A percentile compares a stretch with the other conserved stretches of the same genome.
phyloP scores from a whole-genome alignment of 441 rosid species.

The Hura crepitans region DNA sequence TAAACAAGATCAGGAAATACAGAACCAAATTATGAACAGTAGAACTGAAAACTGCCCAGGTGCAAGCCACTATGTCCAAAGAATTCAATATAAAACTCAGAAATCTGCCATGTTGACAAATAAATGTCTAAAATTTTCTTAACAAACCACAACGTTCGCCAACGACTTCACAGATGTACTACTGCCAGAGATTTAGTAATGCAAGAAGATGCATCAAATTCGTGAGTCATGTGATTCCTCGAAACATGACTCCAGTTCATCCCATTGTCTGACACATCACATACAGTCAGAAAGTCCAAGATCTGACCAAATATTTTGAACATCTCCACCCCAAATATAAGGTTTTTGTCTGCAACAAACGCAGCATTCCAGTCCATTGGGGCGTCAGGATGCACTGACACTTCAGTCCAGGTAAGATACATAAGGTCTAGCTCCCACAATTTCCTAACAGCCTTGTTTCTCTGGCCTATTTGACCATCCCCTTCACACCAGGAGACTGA shows the following conservation, averaged over 20 bases:
- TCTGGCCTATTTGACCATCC: conserved; percentile 84
- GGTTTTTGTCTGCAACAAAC: conserved; percentile 64
- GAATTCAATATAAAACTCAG: conserved; percentile 29
- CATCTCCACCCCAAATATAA: conserved; percentile 88
- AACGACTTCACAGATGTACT: conserved; percentile 50
- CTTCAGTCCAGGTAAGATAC: conserved; percentile 76
- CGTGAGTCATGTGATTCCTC: conserved; percentile 64
- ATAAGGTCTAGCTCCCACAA: conserved; percentile 92
- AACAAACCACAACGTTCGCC: conserved; percentile 18
- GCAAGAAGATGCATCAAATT: conserved; percentile 77
- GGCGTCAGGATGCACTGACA: conserved; percentile 87
- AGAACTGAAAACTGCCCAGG: conserved; percentile 23
- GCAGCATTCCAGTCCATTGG: conserved; percentile 98
- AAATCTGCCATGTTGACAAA: conserved; percentile 24
- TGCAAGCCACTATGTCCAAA: conserved; percentile 31
- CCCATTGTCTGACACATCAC: conserved; percentile 43
- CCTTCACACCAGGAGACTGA: conserved; percentile 99
- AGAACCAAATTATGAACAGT: conserved; percentile 32
- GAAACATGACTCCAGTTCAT: conserved; percentile 74
- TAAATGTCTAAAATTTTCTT: conserved; percentile 23
- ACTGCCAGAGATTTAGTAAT: conserved; percentile 73
- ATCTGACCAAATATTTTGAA: conserved; percentile 94
- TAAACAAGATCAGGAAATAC: conserved; percentile 25
- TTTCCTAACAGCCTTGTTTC: conserved; percentile 96
- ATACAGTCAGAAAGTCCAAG: conserved; percentile 67